phyloP scores from a whole-genome alignment of 257 asterid species.

The Penstemon eatonii region DNA sequence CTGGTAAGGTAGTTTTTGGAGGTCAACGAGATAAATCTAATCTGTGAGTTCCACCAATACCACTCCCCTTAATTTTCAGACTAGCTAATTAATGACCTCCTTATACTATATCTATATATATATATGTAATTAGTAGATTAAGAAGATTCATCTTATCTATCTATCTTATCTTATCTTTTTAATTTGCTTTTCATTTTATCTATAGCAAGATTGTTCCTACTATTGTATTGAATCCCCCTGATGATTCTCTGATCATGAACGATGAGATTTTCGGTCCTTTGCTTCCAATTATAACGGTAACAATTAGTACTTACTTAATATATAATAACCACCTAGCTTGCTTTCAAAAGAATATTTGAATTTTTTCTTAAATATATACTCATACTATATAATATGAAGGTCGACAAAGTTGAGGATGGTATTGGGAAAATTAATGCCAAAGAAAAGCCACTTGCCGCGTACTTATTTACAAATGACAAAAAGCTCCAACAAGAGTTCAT shows the following conservation, averaged over 20 bases:
- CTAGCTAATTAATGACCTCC: neutral
- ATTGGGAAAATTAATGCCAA: slow-evolving; percentile 53
- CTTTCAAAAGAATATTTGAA: too few relatives aligned
- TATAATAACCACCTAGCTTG: too few relatives aligned
- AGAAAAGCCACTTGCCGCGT: slow-evolving; percentile 93
- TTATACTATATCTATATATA: neutral
- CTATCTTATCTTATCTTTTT: neutral
- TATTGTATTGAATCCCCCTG: slow-evolving; percentile 70
- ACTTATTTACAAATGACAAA: slow-evolving; percentile 74
- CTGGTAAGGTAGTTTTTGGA: slow-evolving; percentile 73
- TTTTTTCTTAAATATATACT: neutral
- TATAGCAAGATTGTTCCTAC: slow-evolving; percentile 83
- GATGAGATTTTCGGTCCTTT: slow-evolving; percentile 94
- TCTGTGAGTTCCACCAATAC: slow-evolving; percentile 53
- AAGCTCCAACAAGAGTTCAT: slow-evolving; percentile 69
- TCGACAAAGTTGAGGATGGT: slow-evolving; percentile 62
- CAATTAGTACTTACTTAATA: too few relatives aligned
- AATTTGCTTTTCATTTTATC: slow-evolving; percentile 11
- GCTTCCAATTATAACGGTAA: slow-evolving; percentile 84
- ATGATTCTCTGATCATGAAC: slow-evolving; percentile 70
- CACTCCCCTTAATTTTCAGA: slow-evolving; percentile 19
- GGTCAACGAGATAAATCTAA: slow-evolving; percentile 67
- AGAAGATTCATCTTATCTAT: neutral
- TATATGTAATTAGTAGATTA: neutral
- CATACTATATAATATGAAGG: slow-evolving; percentile 41